A percentile compares a stretch with the other conserved stretches of the same genome.
Conservation (phyloP, 441 rosid genomes). For the Euphorbia celastroides region DNA sequence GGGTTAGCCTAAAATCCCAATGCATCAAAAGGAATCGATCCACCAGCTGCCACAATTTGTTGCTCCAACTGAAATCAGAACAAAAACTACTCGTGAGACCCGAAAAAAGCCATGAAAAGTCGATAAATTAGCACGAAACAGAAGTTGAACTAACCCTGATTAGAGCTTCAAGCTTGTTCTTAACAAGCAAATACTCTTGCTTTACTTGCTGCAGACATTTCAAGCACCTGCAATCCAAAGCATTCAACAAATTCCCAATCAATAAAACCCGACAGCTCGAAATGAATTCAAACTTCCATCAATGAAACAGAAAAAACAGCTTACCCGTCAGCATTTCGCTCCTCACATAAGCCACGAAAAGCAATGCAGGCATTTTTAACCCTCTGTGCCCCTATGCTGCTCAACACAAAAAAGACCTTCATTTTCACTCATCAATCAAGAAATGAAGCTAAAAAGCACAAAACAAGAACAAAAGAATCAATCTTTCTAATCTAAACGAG, state of each 20-base stretch:
- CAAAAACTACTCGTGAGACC: not conserved
- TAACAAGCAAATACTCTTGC: slow-evolving; percentile 66
- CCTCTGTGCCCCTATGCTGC: slow-evolving; percentile 93
- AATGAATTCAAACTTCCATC: not conserved
- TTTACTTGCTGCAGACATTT: slow-evolving; percentile 80
- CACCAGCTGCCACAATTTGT: slow-evolving; percentile 85
- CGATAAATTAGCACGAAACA: not conserved
- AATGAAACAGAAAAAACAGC: slow-evolving; percentile 16
- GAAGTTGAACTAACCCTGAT: slow-evolving; percentile 44
- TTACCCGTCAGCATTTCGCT: slow-evolving; percentile 69
- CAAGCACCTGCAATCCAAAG: slow-evolving; percentile 46
- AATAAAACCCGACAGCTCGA: not conserved
- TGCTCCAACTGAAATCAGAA: slow-evolving; percentile 67
- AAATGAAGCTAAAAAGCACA: not conserved
- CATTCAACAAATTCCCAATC: slow-evolving; percentile 2
- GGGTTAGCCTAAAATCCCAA: slow-evolving; percentile 32
- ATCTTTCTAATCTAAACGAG: not conserved
- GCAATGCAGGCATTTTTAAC: slow-evolving; percentile 72
- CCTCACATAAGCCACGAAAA: slow-evolving; percentile 79
- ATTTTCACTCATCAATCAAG: slow-evolving; percentile 12
- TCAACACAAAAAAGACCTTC: slow-evolving; percentile 11
- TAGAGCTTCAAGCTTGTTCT: slow-evolving; percentile 72
- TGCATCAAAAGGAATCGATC: slow-evolving; percentile 54
- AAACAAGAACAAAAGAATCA: not conserved
- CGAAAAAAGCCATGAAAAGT: not conserved